A percentile compares a stretch with the other conserved stretches of the same genome.
phyloP scores from a whole-genome alignment of 2,329 filamentous ascomycete species.

The Massarina eburnea region DNA sequence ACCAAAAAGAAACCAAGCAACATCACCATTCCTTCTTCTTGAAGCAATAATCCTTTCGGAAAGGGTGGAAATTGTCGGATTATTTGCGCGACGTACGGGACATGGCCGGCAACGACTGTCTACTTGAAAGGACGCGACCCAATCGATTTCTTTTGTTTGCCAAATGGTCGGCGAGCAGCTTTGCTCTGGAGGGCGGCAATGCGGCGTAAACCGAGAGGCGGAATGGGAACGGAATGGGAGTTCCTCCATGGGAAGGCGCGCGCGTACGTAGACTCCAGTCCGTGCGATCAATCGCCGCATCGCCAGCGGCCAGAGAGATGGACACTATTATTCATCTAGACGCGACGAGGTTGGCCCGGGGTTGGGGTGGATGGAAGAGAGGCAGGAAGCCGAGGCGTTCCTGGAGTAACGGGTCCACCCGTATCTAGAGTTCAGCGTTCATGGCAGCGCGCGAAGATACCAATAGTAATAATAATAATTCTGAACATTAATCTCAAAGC shows the following conservation, averaged over 20 bases:
- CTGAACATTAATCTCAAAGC: neutral
- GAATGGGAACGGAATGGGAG: neutral
- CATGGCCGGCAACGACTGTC: neutral
- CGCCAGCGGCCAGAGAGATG: constrained; percentile 10
- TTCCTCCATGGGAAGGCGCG: neutral
- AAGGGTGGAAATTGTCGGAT: neutral
- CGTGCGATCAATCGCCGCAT: constrained; percentile 13
- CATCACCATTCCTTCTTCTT: constrained; percentile 9
- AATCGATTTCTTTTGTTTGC: neutral
- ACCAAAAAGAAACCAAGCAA: constrained; percentile 9
- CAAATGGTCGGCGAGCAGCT: neutral
- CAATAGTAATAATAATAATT: constrained; percentile 7
- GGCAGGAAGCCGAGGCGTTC: constrained; percentile 4
- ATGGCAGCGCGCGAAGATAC: constrained; percentile 9
- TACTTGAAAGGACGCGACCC: neutral
- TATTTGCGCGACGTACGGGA: neutral
- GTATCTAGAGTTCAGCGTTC: constrained; percentile 5
- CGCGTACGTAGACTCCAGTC: neutral
- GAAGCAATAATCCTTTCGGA: constrained; percentile 5
- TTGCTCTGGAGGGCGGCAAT: neutral
- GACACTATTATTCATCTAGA: constrained; percentile 5
- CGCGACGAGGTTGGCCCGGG: constrained; percentile 6
- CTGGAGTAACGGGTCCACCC: constrained; percentile 1
- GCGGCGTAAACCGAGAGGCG: neutral
- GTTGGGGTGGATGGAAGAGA: neutral